Evolutionary conservation across 2,329 filamentous ascomycete species (phyloP).

Genomic region (Fusarium robinianum): DNA sequence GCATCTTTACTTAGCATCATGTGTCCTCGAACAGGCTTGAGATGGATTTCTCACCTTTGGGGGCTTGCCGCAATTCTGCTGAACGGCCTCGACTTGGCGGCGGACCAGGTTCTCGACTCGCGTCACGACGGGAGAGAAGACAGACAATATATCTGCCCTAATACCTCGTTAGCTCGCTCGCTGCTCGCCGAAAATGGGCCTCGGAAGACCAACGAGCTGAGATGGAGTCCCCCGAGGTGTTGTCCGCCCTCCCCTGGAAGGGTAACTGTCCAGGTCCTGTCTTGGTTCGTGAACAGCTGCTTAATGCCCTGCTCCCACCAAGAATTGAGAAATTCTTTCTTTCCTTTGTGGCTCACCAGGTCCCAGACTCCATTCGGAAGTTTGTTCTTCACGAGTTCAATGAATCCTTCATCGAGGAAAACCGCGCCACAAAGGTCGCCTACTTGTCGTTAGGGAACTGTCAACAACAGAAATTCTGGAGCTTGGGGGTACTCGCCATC

Average conservation of each 20-base stretch:
- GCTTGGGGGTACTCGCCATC: constrained; percentile 35
- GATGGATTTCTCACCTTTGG: constrained; percentile 36
- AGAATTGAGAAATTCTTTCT: constrained; percentile 31
- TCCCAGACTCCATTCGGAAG: constrained; percentile 11
- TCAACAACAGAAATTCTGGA: fast-evolving
- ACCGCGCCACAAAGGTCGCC: constrained; percentile 47
- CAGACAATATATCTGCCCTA: constrained; percentile 29
- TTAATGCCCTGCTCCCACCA: constrained; percentile 41
- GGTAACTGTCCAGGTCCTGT: constrained; percentile 17
- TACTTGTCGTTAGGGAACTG: constrained; percentile 8
- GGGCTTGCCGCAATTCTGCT: constrained; percentile 1
- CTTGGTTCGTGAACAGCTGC: constrained; percentile 26
- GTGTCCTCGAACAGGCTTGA: no score
- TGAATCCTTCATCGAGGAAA: constrained; percentile 48
- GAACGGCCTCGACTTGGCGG: constrained; percentile 30
- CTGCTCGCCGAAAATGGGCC: fast-evolving
- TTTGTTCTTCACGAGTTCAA: constrained; percentile 34
- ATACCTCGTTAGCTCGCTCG: neutral
- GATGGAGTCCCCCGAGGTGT: neutral
- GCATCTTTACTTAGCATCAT: no score
- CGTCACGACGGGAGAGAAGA: constrained; percentile 31
- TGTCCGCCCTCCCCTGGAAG: constrained; percentile 23
- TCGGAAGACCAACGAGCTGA: constrained; percentile 4
- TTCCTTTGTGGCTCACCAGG: neutral
- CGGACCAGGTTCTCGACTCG: constrained; percentile 32